Base-by-base conservation (phyloP, 139 green algal species). In the Coelastrella sp. region DNA sequence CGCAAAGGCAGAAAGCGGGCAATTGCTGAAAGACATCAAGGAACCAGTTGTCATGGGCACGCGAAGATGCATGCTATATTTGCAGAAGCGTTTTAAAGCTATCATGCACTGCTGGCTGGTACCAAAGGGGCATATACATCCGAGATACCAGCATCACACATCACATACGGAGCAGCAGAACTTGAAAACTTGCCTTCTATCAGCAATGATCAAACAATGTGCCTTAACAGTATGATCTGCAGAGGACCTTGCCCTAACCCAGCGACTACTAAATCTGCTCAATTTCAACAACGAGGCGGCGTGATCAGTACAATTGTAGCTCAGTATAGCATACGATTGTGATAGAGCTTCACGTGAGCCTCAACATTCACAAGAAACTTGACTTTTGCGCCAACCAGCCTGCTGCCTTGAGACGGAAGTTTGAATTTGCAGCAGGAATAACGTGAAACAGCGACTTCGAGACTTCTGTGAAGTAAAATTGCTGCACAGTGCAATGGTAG, bases 1-100 rank as follows among this genome's bases (percentile, higher is more conserved):
- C 14, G 90, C 15, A 15, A 93, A 92, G 92, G 92, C 91, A 57
- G 90, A 91, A 72, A 88, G 89, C 12, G 90, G 94, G 85, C 66
- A 74, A 78, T 91, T 93, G 75, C 84, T 82, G 81, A 35, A 94
- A 80, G 79, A 89, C 56, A 90, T 92, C 0, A 76, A 10, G 68
- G 17, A 24, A 76, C n/a, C 19, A 76, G 8, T 25, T 76, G 61
- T 15, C 61, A 70, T 7, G 61, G 61, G 14, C 12, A 0, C 61
- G 14, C 11, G 14, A 12, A 5, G 11, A 15, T 70, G 5, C 14
- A 70, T 20, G 61, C 61, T 15, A 76, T 25, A 27, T 76, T 27
- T 76, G 35, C 4, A 27, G 9, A 19, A 76, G 9, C 15, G 8
- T 24, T 25, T 10, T 10, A n/a, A 19, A 24, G 14, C 15, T 27